A percentile compares a stretch with the other conserved stretches of the same genome.
phyloP scores from a whole-genome alignment of 352 stramenopile genomes.

The Pythium scleroteichum region DNA sequence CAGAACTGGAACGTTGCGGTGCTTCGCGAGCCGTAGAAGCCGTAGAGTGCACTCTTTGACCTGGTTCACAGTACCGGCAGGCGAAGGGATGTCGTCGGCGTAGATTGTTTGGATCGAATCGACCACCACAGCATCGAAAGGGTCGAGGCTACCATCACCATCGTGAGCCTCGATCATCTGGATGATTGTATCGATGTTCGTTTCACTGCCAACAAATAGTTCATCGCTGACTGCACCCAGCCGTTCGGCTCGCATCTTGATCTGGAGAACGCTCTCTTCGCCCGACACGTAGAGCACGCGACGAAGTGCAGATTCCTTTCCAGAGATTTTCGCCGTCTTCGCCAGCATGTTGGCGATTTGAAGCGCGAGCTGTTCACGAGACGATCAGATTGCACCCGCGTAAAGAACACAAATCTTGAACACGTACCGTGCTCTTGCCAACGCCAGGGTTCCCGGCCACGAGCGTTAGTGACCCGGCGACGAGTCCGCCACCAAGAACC shows the following conservation, averaged over 20 bases:
- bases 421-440: constrained; percentile 86
- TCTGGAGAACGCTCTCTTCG: constrained; percentile 96
- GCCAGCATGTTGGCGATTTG: constrained; percentile 92
- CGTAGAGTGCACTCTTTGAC: constrained; percentile 95
- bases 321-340: neutral
- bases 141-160: constrained; percentile 1
- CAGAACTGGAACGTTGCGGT: constrained; percentile 89
- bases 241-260: constrained; percentile 91
- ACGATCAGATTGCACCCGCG: neutral
- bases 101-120: constrained; percentile 98
- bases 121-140: constrained; percentile 87
- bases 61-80: constrained; percentile 90
- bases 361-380: constrained; percentile 76
- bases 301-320: neutral
- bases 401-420: neutral
- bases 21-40: constrained; percentile 94
- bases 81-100: constrained; percentile 78
- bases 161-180: constrained; percentile 47
- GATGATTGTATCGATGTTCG: constrained; percentile 79
- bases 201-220: constrained; percentile 84
- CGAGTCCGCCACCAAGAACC: constrained; percentile 95
- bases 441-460: constrained; percentile 95
- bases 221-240: constrained; percentile 68
- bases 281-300: constrained; percentile 95
- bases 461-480: constrained; percentile 94